phyloP scores from a whole-genome alignment of 352 stramenopile species.

The Globisporangium viniferum region DNA sequence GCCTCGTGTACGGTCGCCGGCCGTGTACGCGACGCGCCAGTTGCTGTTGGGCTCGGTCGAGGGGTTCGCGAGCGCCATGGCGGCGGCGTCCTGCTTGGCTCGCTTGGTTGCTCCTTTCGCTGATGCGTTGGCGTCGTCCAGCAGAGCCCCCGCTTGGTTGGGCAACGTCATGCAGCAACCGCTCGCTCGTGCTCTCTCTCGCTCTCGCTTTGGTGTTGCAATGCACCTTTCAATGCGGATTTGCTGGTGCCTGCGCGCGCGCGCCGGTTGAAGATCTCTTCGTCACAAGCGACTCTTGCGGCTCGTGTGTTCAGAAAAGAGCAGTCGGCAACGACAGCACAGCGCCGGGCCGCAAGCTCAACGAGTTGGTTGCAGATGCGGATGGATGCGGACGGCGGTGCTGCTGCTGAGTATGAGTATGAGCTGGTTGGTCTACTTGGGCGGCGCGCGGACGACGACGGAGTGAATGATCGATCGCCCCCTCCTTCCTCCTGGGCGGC shows the following conservation, averaged over 20 bases:
- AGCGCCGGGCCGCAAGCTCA: not conserved
- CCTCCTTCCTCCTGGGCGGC: too few species aligned
- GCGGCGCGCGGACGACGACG: not conserved
- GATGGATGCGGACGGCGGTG: not conserved
- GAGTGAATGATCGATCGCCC: not conserved
- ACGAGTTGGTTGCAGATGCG: not conserved
- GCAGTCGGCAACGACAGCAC: not conserved
- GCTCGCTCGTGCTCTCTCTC: not conserved
- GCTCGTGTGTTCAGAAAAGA: constrained; percentile 3
- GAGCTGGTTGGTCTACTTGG: not conserved
- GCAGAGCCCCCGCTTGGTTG: constrained; percentile 2
- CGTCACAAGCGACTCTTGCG: constrained; percentile 5
- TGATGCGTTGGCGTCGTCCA: not conserved
- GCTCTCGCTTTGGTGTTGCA: not conserved
- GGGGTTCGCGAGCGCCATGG: constrained; percentile 15
- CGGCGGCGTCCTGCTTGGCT: not conserved
- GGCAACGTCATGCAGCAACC: constrained; percentile 7
- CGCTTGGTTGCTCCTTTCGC: too few species aligned
- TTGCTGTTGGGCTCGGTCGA: constrained; percentile 25
- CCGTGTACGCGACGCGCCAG: constrained; percentile 54
- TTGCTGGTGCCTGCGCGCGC: too few species aligned
- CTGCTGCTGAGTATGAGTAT: too few species aligned
- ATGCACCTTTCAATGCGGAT: not conserved
- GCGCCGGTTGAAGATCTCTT: constrained; percentile 12
- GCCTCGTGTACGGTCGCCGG: constrained; percentile 47